Percentiles rank a stretch among this genome's conserved stretches.
phyloP scores from a whole-genome alignment of 257 asterid species.

The Capsicum pubescens region DNA sequence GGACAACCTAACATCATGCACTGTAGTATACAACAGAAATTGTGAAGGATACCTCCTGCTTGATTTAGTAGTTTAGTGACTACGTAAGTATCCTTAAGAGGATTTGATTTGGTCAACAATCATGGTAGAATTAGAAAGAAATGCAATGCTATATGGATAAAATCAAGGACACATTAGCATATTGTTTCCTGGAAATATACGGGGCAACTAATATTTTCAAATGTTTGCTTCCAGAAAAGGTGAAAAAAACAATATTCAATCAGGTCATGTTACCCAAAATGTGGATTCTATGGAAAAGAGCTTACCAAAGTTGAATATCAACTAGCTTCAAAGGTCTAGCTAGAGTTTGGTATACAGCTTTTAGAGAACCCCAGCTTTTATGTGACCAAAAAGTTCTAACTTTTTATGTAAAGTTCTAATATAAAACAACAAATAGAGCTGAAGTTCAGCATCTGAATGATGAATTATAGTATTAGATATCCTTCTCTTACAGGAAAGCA shows the following conservation, averaged over 20 bases:
- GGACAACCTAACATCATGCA: not conserved
- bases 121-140: not conserved
- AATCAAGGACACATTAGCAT: conserved; percentile 5
- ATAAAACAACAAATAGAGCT: not conserved
- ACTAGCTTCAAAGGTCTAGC: conserved; percentile 12
- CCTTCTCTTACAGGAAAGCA: not conserved
- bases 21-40: not conserved
- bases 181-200: not conserved
- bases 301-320: not conserved
- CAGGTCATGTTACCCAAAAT: conserved; percentile 17
- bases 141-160: not conserved
- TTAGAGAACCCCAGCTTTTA: not conserved
- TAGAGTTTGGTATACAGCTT: conserved; percentile 5
- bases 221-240: not conserved
- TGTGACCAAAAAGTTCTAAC: not conserved
- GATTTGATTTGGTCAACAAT: not conserved
- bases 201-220: not conserved
- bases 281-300: not conserved
- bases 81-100: not conserved
- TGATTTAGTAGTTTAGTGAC: not conserved
- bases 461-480: conserved; percentile 9
- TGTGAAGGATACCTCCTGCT: not conserved
- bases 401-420: not conserved
- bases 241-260: not conserved
- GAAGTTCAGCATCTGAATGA: conserved; percentile 17